Percentiles rank a stretch among this genome's conserved stretches.
Evolutionary conservation across 768 basidiomycete genomes (phyloP).

Genomic region (Mycena rebaudengoi): DNA sequence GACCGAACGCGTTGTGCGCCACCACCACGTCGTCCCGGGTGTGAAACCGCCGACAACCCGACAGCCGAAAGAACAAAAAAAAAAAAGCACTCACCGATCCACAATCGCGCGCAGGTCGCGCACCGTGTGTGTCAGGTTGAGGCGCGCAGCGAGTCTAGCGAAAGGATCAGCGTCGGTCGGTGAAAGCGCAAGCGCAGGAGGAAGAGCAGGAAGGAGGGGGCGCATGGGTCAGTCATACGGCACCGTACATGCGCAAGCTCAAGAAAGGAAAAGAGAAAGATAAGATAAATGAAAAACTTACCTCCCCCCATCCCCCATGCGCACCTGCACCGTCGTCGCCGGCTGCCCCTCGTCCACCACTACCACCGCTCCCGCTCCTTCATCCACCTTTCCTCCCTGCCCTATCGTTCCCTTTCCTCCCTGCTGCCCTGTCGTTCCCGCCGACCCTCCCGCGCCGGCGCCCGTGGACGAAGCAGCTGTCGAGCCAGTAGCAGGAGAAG

Average conservation of each 20-base stretch:
- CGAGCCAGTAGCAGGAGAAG: slow-evolving; percentile 34
- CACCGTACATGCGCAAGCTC: no score
- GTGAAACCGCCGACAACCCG: no score
- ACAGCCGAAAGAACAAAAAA: background rate
- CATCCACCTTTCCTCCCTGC: slow-evolving; percentile 49
- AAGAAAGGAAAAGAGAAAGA: background rate
- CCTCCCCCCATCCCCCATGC: slow-evolving; percentile 92
- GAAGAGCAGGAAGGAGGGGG: background rate
- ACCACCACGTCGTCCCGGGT: no score
- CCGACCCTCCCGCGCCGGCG: background rate
- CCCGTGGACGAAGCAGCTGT: slow-evolving; percentile 21
- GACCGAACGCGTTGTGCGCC: no score
- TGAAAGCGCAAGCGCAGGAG: background rate
- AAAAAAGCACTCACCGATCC: slow-evolving; percentile 10
- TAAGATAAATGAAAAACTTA: slow-evolving; percentile 36
- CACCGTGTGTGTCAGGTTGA: slow-evolving; percentile 78
- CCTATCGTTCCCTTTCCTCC: slow-evolving; percentile 39
- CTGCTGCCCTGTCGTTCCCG: background rate
- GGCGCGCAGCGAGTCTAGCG: slow-evolving; percentile 64
- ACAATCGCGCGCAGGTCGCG: slow-evolving; percentile 33
- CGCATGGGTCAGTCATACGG: no score
- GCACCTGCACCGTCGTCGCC: slow-evolving; percentile 88
- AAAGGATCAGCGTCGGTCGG: background rate
- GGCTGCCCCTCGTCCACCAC: slow-evolving; percentile 81
- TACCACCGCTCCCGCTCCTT: slow-evolving; percentile 67